phyloP scores from a whole-genome alignment of 2,329 filamentous ascomycete species.

The Clarireedia paspali region DNA sequence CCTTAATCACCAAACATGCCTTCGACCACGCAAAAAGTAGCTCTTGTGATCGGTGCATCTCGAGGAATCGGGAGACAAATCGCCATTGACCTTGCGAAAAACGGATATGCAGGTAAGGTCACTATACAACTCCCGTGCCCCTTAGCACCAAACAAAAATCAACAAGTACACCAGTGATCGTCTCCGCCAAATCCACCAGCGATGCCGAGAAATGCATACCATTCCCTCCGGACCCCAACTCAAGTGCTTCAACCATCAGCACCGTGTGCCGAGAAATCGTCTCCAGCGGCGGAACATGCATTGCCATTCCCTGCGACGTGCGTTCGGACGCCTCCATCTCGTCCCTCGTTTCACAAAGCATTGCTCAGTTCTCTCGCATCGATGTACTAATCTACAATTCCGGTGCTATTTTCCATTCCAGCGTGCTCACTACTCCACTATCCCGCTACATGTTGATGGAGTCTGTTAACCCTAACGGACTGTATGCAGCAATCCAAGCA shows the following conservation, averaged over 20 bases:
- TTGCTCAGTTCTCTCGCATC: conserved; percentile 37
- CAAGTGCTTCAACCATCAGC: conserved; percentile 65
- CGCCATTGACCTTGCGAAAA: conserved; percentile 65
- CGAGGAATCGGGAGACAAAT: conserved; percentile 71
- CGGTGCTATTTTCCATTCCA: conserved; percentile 79
- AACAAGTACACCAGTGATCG: conserved; percentile 37
- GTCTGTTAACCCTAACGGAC: conserved; percentile 63
- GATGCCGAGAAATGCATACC: conserved; percentile 47
- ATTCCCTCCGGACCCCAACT: conserved; percentile 75
- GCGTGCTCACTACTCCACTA: conserved; percentile 63
- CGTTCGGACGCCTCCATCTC: conserved; percentile 53
- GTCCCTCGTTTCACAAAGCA: conserved; percentile 47
- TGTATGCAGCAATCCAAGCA: conserved; percentile 66
- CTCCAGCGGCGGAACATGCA: conserved; percentile 53
- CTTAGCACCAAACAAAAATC: neutral
- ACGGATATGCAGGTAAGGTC: conserved; percentile 58
- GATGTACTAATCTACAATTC: conserved; percentile 78
- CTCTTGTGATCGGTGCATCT: conserved; percentile 67
- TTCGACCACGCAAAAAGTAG: conserved; percentile 38
- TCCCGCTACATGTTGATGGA: conserved; percentile 77
- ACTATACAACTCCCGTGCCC: neutral
- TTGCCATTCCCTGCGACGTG: conserved; percentile 64
- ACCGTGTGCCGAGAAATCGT: conserved; percentile 70
- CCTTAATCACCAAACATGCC: neutral
- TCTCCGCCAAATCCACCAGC: conserved; percentile 68